phyloP scores from a whole-genome alignment of 1,284 basidiomycete genomes.

The Vanrija humicola region DNA sequence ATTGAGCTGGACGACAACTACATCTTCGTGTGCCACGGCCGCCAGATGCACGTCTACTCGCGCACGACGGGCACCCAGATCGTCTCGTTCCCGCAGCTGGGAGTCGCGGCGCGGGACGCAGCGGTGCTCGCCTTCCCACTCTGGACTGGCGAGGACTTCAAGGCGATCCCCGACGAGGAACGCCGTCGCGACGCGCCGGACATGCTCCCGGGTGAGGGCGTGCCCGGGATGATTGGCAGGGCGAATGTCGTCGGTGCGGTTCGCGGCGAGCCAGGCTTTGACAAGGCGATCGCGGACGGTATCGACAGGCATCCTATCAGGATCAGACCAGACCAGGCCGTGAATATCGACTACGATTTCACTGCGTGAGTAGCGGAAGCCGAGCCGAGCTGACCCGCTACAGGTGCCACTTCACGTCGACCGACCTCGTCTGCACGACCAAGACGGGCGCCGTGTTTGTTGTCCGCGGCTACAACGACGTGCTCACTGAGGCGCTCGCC shows the following conservation, averaged over 20 bases:
- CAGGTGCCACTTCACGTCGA: slow-evolving; percentile 34
- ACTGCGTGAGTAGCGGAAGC: slow-evolving; percentile 18
- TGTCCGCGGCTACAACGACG: slow-evolving; percentile 27
- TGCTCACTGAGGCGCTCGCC: slow-evolving; percentile 8
- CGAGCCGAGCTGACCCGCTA: neutral
- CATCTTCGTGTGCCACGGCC: slow-evolving; percentile 34
- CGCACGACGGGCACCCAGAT: slow-evolving; percentile 20
- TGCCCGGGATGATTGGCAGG: slow-evolving; percentile 6
- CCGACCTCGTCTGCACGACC: slow-evolving; percentile 31
- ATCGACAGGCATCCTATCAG: slow-evolving; percentile 4
- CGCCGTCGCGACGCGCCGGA: neutral
- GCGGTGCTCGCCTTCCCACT: slow-evolving; percentile 6
- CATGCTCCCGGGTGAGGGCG: neutral
- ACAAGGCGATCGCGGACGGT: slow-evolving; percentile 2
- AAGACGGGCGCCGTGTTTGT: slow-evolving; percentile 23
- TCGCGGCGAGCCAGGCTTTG: neutral
- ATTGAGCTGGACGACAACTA: slow-evolving; percentile 46
- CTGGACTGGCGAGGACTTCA: slow-evolving; percentile 12
- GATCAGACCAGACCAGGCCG: slow-evolving; percentile 1
- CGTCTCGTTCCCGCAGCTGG: slow-evolving; percentile 21
- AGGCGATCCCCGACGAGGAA: slow-evolving; percentile 11
- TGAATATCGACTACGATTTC: slow-evolving; percentile 17
- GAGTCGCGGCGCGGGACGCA: neutral
- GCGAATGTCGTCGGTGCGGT: neutral
- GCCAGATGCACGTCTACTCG: slow-evolving; percentile 30